Base-by-base conservation (phyloP, 371 early-diverging fungal species). In the Actinomortierella ambigua region DNA sequence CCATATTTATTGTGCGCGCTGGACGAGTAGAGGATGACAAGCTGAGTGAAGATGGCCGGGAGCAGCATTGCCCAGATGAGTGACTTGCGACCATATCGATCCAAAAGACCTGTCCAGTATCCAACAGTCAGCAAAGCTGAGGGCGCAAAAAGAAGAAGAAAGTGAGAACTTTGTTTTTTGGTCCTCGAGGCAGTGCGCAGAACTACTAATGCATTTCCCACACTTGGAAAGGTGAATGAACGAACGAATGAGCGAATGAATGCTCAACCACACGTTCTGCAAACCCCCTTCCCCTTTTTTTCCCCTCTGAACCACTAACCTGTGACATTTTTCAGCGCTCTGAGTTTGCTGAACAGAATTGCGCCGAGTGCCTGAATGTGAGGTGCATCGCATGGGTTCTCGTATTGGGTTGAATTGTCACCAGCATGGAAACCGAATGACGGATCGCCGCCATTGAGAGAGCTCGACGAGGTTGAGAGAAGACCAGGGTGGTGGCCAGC, bases 241-340 rank as follows among this genome's bases (percentile, higher is more conserved):
- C n/a, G n/a, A n/a, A n/a, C n/a, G n/a, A n/a, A n/a, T n/a, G n/a
- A n/a, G n/a, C n/a, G n/a, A n/a, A n/a, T n/a, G n/a, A n/a, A n/a
- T n/a, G n/a, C n/a, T n/a, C n/a, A n/a, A n/a, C n/a, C n/a, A n/a
- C n/a, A n/a, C n/a, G n/a, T n/a, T n/a, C n/a, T n/a, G n/a, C n/a
- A n/a, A n/a, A 34, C 34, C 34, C 34, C 34, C 11, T 34, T 34
- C 4, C 34, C 27, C 17, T 26, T 46, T 39, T 20, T 44, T 46
- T 5, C 34, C 24, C 20, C 1, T 41, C 7, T 22, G 56, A n/a
- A 22, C 39, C 27, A 0, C 42, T 42, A 65, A 71, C 71, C 71
- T 44, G 53, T 27, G 29, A 55, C 22, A 52, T 58, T 62, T 55
- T 71, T 71, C 29, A 71, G 59, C 1, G 56, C 50, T 26, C 66